Base-by-base conservation (phyloP, 352 stramenopile genomes). In the Phytopythium sindhum region DNA sequence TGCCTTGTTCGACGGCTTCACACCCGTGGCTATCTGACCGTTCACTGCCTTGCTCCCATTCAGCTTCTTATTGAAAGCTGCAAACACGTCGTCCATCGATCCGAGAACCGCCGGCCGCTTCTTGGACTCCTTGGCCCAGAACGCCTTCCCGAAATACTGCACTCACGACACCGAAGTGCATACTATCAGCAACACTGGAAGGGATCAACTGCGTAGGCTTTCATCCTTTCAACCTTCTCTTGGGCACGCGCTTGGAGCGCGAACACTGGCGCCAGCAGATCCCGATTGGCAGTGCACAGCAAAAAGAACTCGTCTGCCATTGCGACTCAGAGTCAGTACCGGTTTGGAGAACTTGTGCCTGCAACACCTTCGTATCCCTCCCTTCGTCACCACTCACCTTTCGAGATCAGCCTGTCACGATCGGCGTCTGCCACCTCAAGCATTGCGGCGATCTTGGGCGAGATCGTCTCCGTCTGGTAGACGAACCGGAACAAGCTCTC, bases 401-500 rank as follows among this genome's bases (percentile, higher is more conserved):
- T 64, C 42, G 75, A 71, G 31, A 85, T 68, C 9, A 74, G 50
- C 1, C 68, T 69, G 35, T 75, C 69, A 2, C 57, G 50, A 28
- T 84, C 73, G 14, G 67, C 39, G 59, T 76, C 75, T 35, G 83
- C 68, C 1, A 72, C 67, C 17, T 73, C 61, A 0, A 88, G 37
- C 14, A 82, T 57, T 5, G 70, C 44, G 23, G 75, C 75, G 12
- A 84, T 64, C 26, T 69, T 61, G 8, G 63, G 45, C 15, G 78
- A 69, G 28, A 88, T 54, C 17, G 73, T 73, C 19, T 75, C 68
- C 10, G 70, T 82, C 59, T 85, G 68, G 45, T 81, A 85, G 9
- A 85, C 60, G 48, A 88, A 62, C 12, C 76, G 76, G 50, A 84
- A 81, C 8, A 88, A 64, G 48, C 78, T 85, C 21, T 85, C 70